Evolutionary conservation across 2,329 filamentous ascomycete species (phyloP).

Genomic region (Verticillium longisporum): DNA sequence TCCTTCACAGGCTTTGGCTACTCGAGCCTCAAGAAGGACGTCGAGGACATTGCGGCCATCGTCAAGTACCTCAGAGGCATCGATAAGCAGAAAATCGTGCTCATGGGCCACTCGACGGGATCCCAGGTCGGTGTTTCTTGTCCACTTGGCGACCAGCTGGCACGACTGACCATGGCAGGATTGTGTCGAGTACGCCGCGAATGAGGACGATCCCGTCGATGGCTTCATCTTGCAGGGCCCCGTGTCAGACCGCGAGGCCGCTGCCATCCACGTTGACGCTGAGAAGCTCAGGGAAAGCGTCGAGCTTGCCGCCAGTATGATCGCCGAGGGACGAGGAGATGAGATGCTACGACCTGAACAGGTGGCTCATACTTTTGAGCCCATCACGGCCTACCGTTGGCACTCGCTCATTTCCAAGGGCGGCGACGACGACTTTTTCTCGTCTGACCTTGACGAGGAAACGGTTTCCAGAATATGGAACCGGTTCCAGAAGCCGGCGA

Average conservation of each 20-base stretch:
- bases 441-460: constrained; percentile 60
- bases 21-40: constrained; percentile 42
- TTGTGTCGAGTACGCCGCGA: constrained; percentile 46
- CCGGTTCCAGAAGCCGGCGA: constrained; percentile 48
- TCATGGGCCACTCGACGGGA: constrained; percentile 54
- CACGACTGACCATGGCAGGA: constrained; percentile 30
- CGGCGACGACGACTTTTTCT: constrained; percentile 83
- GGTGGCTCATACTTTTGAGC: constrained; percentile 13
- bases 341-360: constrained; percentile 32
- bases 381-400: constrained; percentile 47
- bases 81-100: constrained; percentile 42
- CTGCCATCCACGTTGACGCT: constrained; percentile 36
- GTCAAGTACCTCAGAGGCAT: constrained; percentile 47
- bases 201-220: constrained; percentile 49
- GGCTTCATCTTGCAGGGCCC: constrained; percentile 76
- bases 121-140: constrained; percentile 35
- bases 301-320: constrained; percentile 44
- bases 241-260: constrained; percentile 67
- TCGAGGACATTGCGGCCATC: constrained; percentile 43
- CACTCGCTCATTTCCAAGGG: constrained; percentile 41
- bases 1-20: constrained; percentile 47
- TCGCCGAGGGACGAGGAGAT: constrained; percentile 46
- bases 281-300: constrained; percentile 37
- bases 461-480: constrained; percentile 60
- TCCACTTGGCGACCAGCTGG: not conserved